Base-by-base conservation (phyloP, 2,329 filamentous ascomycete species). In the Neofusicoccum sp. region DNA sequence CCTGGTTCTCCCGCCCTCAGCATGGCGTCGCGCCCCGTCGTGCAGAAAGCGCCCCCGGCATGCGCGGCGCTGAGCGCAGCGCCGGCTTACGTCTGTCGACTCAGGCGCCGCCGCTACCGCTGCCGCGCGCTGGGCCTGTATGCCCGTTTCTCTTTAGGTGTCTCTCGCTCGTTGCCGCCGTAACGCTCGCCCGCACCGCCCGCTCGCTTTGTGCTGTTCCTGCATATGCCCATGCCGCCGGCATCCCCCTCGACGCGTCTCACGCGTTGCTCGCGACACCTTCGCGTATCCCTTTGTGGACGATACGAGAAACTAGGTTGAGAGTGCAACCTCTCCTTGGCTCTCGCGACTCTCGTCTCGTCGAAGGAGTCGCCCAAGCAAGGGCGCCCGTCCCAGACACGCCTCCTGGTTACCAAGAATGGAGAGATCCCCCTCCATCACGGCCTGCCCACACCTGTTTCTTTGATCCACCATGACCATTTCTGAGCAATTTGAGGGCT, bases 371-470 rank as follows among this genome's bases (percentile, higher is more conserved):
- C 28, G 22, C 5, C 36, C 34, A 63, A 63, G 61, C 52, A 63
- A 63, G 61, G 61, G 61, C 52, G 45, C 9, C n/a, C 8, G 12
- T 43, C 50, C 44, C 61, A 63, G 36, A 56, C 49, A 49, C 36
- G 43, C 54, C 61, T 63, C 61, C 61, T 58, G 54, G 52, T 59
- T 63, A 63, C 61, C 61, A 50, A 59, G 54, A 63, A 59, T 50
- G 61, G 54, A 41, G 29, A 44, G 43, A 49, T 63, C 45, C 14
- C 44, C 61, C 54, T 44, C 52, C 50, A 56, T 56, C 44, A 29
- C 47, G 29, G 16, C 29, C 7, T 11, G 12, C 22, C 59, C 36
- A 52, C 59, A 52, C 47, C 59, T 28, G 31, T 56, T 62, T 62
- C 61, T 62, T 62, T 62, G 61, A 62, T 50, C 49, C 37, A 45